Conservation (phyloP, 2,329 filamentous ascomycete genomes). For the Penicillium hesseltinei region DNA sequence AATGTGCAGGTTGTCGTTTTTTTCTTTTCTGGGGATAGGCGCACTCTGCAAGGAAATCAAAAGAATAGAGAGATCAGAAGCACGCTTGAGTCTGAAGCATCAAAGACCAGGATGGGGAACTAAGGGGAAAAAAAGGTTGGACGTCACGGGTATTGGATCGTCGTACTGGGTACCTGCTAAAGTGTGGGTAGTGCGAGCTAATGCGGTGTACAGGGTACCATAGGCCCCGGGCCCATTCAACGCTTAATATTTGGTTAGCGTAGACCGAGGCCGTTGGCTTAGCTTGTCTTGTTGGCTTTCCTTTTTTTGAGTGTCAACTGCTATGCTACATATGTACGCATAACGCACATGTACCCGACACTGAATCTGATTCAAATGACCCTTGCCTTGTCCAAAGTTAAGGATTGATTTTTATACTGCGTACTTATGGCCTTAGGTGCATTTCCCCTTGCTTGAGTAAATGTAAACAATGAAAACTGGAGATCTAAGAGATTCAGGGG, state of each 20-base stretch:
- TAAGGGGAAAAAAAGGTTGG: conserved; percentile 17
- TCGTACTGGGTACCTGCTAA: conserved; percentile 12
- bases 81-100: conserved; percentile 7
- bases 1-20: conserved; percentile 9
- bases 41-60: conserved; percentile 12
- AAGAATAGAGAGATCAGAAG: conserved; percentile 2
- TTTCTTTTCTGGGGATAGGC: conserved; percentile 9
- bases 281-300: background rate
- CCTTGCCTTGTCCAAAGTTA: background rate
- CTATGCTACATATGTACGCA: background rate
- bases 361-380: background rate
- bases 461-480: background rate
- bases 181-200: conserved; percentile 2
- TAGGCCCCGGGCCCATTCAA: background rate
- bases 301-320: background rate
- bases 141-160: conserved; percentile 18
- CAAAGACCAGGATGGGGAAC: conserved; percentile 1
- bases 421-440: background rate
- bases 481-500: background rate
- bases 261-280: conserved; percentile 2
- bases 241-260: background rate
- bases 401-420: background rate
- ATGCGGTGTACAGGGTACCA: conserved; percentile 17
- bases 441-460: background rate
- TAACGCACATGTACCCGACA: background rate